Conservation (phyloP, 495 filamentous ascomycete genomes). For the Penicillium macrosclerotiorum region DNA sequence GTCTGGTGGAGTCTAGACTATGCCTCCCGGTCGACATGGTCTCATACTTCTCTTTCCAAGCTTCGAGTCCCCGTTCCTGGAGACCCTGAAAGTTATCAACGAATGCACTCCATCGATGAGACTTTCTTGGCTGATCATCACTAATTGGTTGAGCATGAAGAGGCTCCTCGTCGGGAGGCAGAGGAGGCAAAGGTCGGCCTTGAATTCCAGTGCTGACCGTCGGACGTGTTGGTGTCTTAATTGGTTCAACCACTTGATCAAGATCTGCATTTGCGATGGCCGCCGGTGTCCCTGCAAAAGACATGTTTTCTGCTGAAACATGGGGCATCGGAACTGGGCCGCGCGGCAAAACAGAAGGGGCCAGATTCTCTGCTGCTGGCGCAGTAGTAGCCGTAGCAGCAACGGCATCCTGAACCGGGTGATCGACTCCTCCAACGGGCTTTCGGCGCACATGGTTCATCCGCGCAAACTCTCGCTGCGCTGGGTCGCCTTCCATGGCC, state of each 20-base stretch:
- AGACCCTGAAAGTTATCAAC: constrained; percentile 24
- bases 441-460: constrained; percentile 46
- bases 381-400: neutral
- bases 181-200: constrained; percentile 29
- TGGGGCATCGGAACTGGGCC: constrained; percentile 18
- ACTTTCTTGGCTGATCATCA: constrained; percentile 14
- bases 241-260: neutral
- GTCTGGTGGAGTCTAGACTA: constrained; percentile 36
- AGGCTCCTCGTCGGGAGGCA: constrained; percentile 28
- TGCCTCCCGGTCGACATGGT: constrained; percentile 23
- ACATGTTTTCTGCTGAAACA: constrained; percentile 23
- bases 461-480: constrained; percentile 30
- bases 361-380: constrained; percentile 10
- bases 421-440: constrained; percentile 28
- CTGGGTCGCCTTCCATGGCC: constrained; percentile 21
- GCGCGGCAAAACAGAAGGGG: constrained; percentile 16
- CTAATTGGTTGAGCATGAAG: constrained; percentile 3
- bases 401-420: neutral
- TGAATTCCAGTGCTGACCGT: constrained; percentile 4
- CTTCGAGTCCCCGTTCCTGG: constrained; percentile 18
- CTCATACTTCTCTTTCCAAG: constrained; percentile 26
- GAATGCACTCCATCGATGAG: constrained; percentile 37
- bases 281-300: constrained; percentile 17
- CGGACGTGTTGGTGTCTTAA: neutral
- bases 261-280: constrained; percentile 11